Conservation (phyloP, 805 yeast species). For the Yamadazyma tumulicola region DNA sequence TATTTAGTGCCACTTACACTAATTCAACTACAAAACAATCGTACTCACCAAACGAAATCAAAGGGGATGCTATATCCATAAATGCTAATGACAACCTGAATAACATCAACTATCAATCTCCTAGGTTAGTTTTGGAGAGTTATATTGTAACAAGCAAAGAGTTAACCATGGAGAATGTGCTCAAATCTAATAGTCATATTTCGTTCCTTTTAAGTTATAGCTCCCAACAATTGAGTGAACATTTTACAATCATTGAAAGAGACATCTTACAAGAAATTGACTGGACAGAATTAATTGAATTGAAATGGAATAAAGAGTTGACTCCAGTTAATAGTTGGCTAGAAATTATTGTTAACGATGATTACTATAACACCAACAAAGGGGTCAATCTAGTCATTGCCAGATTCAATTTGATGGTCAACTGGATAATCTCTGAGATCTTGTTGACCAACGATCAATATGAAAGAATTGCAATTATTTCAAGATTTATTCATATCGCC, state of each 20-base stretch:
- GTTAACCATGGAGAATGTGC: constrained; percentile 36
- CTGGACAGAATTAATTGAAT: constrained; percentile 83
- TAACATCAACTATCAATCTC: constrained; percentile 11
- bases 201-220: constrained; percentile 78
- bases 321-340: constrained; percentile 82
- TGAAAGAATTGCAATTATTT: constrained; percentile 66
- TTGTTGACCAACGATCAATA: constrained; percentile 58
- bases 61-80: not conserved
- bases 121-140: constrained; percentile 33
- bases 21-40: constrained; percentile 5
- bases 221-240: constrained; percentile 67
- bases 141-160: constrained; percentile 26
- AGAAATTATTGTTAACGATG: constrained; percentile 59
- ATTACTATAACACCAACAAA: constrained; percentile 42
- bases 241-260: constrained; percentile 80
- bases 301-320: constrained; percentile 66
- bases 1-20: constrained; percentile 12
- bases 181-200: constrained; percentile 57
- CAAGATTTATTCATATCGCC: constrained; percentile 85
- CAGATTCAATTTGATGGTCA: constrained; percentile 82
- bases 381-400: constrained; percentile 82
- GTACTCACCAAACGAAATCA: constrained; percentile 1
- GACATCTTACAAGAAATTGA: constrained; percentile 83
- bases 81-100: not conserved
- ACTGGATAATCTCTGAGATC: constrained; percentile 90